Percentiles rank a stretch among this genome's conserved stretches.
Evolutionary conservation across 2,329 filamentous ascomycete genomes (phyloP).

Genomic region (Alternaria longipes): DNA sequence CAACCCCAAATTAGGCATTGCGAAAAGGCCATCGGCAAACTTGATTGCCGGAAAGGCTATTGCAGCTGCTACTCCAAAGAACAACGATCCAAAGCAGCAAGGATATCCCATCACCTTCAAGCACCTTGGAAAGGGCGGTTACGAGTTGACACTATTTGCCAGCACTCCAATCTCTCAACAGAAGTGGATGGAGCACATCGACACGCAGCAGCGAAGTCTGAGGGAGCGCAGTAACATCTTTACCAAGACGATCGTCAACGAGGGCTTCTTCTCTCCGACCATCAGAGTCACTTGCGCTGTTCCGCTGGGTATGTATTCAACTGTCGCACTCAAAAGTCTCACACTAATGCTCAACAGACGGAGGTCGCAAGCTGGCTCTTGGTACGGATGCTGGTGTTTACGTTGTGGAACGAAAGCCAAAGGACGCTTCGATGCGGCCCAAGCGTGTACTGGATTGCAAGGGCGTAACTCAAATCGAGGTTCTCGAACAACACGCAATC

Average conservation of each 20-base stretch:
- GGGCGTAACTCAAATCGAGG: constrained; percentile 93
- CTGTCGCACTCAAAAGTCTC: neutral
- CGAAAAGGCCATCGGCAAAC: constrained; percentile 89
- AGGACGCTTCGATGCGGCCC: constrained; percentile 76
- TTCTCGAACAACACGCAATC: constrained; percentile 92
- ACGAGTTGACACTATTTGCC: constrained; percentile 89
- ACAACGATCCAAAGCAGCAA: constrained; percentile 64
- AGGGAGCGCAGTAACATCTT: constrained; percentile 78
- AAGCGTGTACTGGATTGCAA: constrained; percentile 85
- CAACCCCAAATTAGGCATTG: constrained; percentile 78
- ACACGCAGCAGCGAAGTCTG: constrained; percentile 86
- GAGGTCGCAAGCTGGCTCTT: constrained; percentile 91
- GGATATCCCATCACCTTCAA: constrained; percentile 96
- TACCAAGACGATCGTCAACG: constrained; percentile 74
- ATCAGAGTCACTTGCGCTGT: constrained; percentile 96
- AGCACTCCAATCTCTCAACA: constrained; percentile 85
- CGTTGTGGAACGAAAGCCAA: constrained; percentile 87
- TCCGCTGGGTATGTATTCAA: constrained; percentile 74
- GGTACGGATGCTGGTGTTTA: constrained; percentile 96
- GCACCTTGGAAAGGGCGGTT: constrained; percentile 93
- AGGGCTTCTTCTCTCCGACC: constrained; percentile 87
- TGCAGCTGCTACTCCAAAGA: constrained; percentile 53
- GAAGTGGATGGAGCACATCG: constrained; percentile 97
- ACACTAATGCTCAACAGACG: constrained; percentile 67
- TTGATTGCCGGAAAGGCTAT: constrained; percentile 64